Conservation (phyloP, 2,329 filamentous ascomycete genomes). For the Fusarium miscanthi region DNA sequence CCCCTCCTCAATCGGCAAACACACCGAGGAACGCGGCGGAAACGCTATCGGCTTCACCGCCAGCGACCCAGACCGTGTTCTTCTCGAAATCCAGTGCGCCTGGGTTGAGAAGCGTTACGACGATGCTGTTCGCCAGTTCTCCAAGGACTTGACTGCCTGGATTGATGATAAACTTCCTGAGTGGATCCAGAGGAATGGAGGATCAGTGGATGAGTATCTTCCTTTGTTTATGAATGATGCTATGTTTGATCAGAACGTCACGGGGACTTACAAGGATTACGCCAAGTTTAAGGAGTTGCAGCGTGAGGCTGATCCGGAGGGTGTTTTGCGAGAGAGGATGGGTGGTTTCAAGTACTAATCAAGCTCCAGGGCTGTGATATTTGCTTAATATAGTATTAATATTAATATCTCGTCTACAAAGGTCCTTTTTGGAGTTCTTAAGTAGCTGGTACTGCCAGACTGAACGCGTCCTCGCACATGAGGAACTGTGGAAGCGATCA, state of each 20-base stretch:
- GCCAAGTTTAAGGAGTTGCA: constrained; percentile 9
- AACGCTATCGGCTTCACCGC: constrained; percentile 15
- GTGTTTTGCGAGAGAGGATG: constrained; percentile 4
- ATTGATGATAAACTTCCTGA: constrained; percentile 9
- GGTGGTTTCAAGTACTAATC: constrained; percentile 15
- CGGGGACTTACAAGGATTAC: constrained; percentile 7
- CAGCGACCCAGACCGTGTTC: background rate
- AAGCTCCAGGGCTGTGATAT: fast-evolving
- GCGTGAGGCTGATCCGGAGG: constrained; percentile 6
- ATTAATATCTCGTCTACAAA: background rate
- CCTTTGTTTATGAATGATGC: constrained; percentile 23
- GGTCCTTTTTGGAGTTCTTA: fast-evolving
- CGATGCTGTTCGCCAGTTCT: background rate
- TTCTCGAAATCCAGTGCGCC: constrained; percentile 22
- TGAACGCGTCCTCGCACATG: no score
- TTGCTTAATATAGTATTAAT: fast-evolving
- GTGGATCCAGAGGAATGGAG: constrained; percentile 4
- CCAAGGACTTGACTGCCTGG: constrained; percentile 4
- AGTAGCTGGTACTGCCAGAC: no score
- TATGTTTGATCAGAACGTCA: constrained; percentile 19
- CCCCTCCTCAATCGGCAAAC: constrained; percentile 1
- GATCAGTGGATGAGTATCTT: background rate
- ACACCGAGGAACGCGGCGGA: constrained; percentile 3
- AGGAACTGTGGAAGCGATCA: no score
- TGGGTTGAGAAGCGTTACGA: constrained; percentile 13